Conservation (phyloP, 179 eudicot genomes). For the Amaranthus tricolor region DNA sequence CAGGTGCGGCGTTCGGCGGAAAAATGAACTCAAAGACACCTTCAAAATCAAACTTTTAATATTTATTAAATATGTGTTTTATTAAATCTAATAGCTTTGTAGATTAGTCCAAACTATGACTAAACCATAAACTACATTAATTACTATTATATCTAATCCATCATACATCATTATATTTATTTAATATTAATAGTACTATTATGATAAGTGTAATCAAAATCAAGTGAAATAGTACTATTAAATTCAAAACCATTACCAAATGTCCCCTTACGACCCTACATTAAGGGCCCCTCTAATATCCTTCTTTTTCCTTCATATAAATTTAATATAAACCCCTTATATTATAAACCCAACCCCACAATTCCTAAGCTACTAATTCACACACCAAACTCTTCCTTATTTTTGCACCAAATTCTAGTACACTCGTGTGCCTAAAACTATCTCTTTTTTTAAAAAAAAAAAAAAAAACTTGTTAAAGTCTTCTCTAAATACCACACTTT, state of each 20-base stretch:
- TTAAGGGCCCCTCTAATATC: slow-evolving; percentile 44
- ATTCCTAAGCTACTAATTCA: slow-evolving; percentile 15
- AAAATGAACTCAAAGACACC: slow-evolving; percentile 20
- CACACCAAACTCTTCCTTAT: slow-evolving; percentile 8
- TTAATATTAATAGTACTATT: background rate
- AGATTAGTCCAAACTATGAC: slow-evolving; percentile 26
- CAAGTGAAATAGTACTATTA: slow-evolving; percentile 11
- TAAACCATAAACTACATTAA: slow-evolving; percentile 19
- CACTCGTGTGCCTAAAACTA: slow-evolving; percentile 55
- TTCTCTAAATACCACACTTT: background rate
- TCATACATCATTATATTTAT: slow-evolving; percentile 9
- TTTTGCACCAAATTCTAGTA: slow-evolving; percentile 66
- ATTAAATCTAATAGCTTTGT: slow-evolving; percentile 12
- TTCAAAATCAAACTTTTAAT: slow-evolving; percentile 22
- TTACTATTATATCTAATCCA: background rate
- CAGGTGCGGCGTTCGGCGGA: slow-evolving; percentile 46
- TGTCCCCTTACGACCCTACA: slow-evolving; percentile 67
- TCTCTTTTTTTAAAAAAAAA: background rate
- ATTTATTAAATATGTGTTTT: background rate
- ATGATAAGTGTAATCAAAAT: slow-evolving; percentile 12
- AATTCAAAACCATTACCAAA: slow-evolving; percentile 41
- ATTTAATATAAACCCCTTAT: slow-evolving; percentile 19
- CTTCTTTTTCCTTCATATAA: slow-evolving; percentile 27
- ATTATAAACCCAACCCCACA: slow-evolving; percentile 27
- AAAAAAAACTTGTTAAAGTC: background rate